These are phyloP conservation scores for Rhodocollybia butyracea DNA, from an alignment of 768 basidiomycete genomes.

Conservation along the genomic window DNA sequence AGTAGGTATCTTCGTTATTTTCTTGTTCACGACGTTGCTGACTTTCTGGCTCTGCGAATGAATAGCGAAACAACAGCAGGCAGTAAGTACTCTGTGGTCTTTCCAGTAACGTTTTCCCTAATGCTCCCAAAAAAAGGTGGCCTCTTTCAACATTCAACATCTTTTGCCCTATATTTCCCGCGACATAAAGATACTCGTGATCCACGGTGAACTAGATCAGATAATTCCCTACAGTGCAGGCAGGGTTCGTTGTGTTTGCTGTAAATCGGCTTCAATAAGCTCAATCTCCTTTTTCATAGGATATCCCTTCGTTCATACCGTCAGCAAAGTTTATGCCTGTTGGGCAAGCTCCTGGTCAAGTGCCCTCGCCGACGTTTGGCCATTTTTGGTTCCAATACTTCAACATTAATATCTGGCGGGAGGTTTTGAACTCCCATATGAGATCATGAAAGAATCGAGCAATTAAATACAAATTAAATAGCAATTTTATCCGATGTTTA, in stretches of 20 bases:
- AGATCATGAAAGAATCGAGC: neutral
- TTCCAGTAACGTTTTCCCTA: neutral
- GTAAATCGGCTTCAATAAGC: neutral
- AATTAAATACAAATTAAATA: too few relatives aligned
- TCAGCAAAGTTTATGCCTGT: constrained; percentile 26
- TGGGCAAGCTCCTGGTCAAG: constrained; percentile 27
- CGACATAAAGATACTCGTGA: constrained; percentile 32
- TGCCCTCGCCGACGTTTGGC: constrained; percentile 35
- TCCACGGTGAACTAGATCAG: constrained; percentile 38
- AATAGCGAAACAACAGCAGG: constrained; percentile 16
- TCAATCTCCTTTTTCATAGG: constrained; percentile 15
- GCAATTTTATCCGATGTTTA: too few relatives aligned
- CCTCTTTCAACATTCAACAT: constrained; percentile 10
- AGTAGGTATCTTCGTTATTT: neutral
- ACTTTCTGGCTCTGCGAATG: too few relatives aligned
- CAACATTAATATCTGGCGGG: constrained; percentile 30
- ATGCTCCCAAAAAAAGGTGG: neutral
- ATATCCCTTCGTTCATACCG: constrained; percentile 26
- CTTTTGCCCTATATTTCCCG: constrained; percentile 23
- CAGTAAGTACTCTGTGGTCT: constrained; percentile 6
- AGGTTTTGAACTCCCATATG: constrained; percentile 29
- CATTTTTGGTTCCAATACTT: constrained; percentile 41
- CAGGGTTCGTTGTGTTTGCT: constrained; percentile 15
- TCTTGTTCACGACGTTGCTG: too few relatives aligned
- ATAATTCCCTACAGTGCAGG: constrained; percentile 32